phyloP scores from a whole-genome alignment of 192 early-diverging fungal species.

The Umbelopsis sp. region DNA sequence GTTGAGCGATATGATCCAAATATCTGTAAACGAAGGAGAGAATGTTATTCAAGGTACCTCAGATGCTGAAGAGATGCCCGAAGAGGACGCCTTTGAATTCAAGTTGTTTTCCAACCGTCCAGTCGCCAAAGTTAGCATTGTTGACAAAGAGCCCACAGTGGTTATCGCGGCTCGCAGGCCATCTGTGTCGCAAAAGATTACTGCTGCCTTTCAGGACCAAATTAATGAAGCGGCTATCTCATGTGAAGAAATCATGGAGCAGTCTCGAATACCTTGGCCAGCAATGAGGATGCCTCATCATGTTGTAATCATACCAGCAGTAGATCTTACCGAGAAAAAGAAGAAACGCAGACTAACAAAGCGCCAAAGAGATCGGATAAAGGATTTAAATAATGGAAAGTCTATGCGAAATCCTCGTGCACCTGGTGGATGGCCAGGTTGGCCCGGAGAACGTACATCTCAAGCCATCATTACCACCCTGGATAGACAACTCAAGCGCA shows the following conservation, averaged over 20 bases:
- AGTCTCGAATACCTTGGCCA: conserved; percentile 25
- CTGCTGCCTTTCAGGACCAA: conserved; percentile 18
- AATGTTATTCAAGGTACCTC: not conserved
- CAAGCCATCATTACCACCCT: conserved; percentile 24
- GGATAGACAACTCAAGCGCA: not conserved
- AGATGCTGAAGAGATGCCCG: not conserved
- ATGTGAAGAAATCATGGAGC: conserved; percentile 28
- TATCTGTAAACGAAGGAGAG: not conserved
- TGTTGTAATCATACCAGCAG: conserved; percentile 18
- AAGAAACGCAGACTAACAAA: conserved; percentile 32
- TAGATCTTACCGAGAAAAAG: not conserved
- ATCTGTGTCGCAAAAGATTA: conserved; percentile 16
- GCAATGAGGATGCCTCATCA: conserved; percentile 16
- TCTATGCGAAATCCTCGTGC: conserved; percentile 32
- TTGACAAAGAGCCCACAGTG: not conserved
- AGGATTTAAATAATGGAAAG: conserved; percentile 18
- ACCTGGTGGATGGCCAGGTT: conserved; percentile 36
- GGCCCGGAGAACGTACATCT: conserved; percentile 25
- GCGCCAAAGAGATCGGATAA: conserved; percentile 23
- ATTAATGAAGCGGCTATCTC: not conserved
- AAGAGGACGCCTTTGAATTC: conserved; percentile 22
- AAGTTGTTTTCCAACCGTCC: conserved; percentile 24
- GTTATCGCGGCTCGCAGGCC: not conserved
- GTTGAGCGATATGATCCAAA: not conserved
- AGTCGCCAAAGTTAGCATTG: conserved; percentile 25